These are phyloP conservation scores for Pichia pseudocactophila DNA, from an alignment of 805 yeast genomes.

Conservation along the genomic window DNA sequence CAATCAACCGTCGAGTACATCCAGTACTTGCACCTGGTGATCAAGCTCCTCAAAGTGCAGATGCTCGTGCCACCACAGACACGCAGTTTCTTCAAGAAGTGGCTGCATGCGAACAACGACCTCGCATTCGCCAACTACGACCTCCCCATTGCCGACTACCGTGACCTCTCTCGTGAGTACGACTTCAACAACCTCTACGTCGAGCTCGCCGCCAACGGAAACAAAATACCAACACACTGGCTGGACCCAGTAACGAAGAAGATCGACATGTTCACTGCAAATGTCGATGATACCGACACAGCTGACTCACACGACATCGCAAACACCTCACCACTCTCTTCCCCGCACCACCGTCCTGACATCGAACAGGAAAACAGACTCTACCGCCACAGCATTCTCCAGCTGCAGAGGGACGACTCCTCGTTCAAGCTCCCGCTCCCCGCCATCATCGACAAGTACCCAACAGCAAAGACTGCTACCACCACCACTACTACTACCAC, in stretches of 20 bases:
- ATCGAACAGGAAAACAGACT: slow-evolving; percentile 2
- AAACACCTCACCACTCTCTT: too few relatives aligned
- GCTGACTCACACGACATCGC: too few relatives aligned
- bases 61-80: slow-evolving; percentile 24
- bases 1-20: slow-evolving; percentile 82
- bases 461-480: neutral
- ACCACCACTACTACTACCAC: neutral
- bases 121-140: slow-evolving; percentile 45
- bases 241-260: slow-evolving; percentile 24
- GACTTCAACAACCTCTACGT: slow-evolving; percentile 35
- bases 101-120: slow-evolving; percentile 29
- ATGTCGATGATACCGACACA: too few relatives aligned
- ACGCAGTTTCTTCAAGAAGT: slow-evolving; percentile 18
- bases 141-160: slow-evolving; percentile 47
- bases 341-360: too few relatives aligned
- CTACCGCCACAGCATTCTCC: slow-evolving; percentile 3
- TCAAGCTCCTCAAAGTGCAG: slow-evolving; percentile 42
- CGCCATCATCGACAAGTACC: slow-evolving; percentile 19
- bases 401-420: slow-evolving; percentile 5
- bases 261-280: slow-evolving; percentile 5
- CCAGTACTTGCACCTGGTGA: slow-evolving; percentile 53
- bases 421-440: slow-evolving; percentile 22
- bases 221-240: slow-evolving; percentile 15
- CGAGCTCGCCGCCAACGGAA: slow-evolving; percentile 24
- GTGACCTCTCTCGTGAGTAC: slow-evolving; percentile 51